Base-by-base conservation (phyloP, 2,329 filamentous ascomycete species). In the Tolypocladium pustulatum region DNA sequence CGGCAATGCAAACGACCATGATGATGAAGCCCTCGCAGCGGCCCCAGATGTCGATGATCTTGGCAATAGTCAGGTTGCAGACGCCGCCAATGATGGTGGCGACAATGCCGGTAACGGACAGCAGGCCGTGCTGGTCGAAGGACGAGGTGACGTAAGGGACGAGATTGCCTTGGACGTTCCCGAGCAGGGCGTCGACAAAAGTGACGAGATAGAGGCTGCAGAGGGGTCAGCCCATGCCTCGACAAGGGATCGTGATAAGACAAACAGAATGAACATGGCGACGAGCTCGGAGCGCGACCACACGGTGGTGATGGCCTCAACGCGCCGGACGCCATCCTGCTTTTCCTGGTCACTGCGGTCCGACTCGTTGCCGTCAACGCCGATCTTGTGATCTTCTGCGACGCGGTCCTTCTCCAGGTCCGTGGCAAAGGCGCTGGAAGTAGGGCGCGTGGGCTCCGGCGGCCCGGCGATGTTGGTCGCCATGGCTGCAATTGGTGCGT, bases 91-190 rank as follows among this genome's bases (percentile, higher is more conserved):
- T 67, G 51, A 76, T 69, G 55, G 69, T 69, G 57, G 86, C 82
- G 17, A 88, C 78, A 32, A 89, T 84, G 56, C 81, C 74, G 51
- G 87, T 81, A 0, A 84, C 86, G 3, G 84, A 82, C n/a, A 89
- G 76, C 38, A 89, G 75, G 15, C 85, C 86, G 67, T 89, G 87
- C 55, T 79, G 76, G 43, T 75, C 75, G 66, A 88, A 89, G 3
- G 80, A 77, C 60, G 84, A 88, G 1, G 86, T 88, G 36, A 87
- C 82, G 71, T 85, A 89, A 38, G 83, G 80, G 20, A 80, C 79
- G 54, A 89, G 73, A 38, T 82, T 80, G 56, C 76, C 64, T 55
- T 76, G 69, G 58, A 76, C 67, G 37, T 69, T 67, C 15, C 68
- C 63, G 20, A 75, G 63, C 37, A 77, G 66, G 27, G 66, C 65